Conservation (phyloP, 1,284 basidiomycete species). For the Rhodofomes roseus region DNA sequence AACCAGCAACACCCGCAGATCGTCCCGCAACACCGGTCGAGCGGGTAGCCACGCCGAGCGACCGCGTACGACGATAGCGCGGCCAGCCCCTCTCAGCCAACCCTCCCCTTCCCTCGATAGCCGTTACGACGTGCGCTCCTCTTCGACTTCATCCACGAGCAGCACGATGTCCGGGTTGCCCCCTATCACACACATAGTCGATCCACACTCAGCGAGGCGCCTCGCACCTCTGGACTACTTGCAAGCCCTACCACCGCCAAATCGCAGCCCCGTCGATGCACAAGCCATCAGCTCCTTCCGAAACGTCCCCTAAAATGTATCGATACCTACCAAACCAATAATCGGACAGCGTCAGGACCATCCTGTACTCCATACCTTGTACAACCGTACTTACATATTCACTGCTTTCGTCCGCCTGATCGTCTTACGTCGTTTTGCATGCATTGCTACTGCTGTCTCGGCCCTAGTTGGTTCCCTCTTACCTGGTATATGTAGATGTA, state of each 20-base stretch:
- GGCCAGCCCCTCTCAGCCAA: background rate
- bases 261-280: conserved; percentile 29
- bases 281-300: conserved; percentile 20
- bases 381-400: background rate
- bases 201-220: background rate
- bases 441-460: background rate
- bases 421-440: background rate
- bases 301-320: background rate
- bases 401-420: background rate
- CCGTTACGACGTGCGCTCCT: background rate
- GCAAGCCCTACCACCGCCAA: conserved; percentile 24
- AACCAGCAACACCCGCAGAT: conserved; percentile 33
- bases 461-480: background rate
- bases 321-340: background rate
- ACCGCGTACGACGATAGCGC: background rate
- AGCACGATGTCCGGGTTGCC: background rate
- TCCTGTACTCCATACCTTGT: background rate
- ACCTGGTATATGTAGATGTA: background rate
- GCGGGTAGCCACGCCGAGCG: background rate
- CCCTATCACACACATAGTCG: background rate
- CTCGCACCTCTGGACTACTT: conserved; percentile 31
- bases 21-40: background rate
- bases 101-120: background rate
- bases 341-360: background rate
- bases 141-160: background rate